Conservation (phyloP, 805 yeast genomes). For the Cyberlindnera samutprakarnensis region DNA sequence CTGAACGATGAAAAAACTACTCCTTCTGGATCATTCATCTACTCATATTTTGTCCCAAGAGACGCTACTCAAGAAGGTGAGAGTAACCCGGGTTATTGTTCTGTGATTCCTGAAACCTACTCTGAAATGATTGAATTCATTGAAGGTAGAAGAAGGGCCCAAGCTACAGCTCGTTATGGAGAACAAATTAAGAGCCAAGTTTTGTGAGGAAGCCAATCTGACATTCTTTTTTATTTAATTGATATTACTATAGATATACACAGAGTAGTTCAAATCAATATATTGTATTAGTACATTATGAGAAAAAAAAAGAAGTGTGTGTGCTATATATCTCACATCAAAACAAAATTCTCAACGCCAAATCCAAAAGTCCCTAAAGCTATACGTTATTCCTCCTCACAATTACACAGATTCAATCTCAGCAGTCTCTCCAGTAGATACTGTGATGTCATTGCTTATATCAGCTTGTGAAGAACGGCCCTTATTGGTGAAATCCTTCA, state of each 20-base stretch:
- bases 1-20: slow-evolving; percentile 53
- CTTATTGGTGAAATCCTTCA: slow-evolving; percentile 28
- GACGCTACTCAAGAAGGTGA: slow-evolving; percentile 29
- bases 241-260: neutral
- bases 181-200: slow-evolving; percentile 29
- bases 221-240: too few species aligned
- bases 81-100: slow-evolving; percentile 49
- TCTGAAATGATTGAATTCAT: slow-evolving; percentile 88
- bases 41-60: slow-evolving; percentile 79
- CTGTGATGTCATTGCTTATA: slow-evolving; percentile 24
- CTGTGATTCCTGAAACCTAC: slow-evolving; percentile 82
- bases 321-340: neutral
- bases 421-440: slow-evolving; percentile 21
- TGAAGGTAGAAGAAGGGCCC: slow-evolving; percentile 86
- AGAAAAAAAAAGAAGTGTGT: neutral
- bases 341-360: neutral
- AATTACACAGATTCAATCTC: slow-evolving; percentile 22
- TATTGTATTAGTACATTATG: neutral
- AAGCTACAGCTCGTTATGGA: slow-evolving; percentile 67
- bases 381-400: too few species aligned
- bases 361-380: neutral
- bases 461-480: slow-evolving; percentile 24
- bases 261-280: neutral
- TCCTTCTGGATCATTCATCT: slow-evolving; percentile 82
- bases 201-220: too few species aligned